Evolutionary conservation across 495 filamentous ascomycete species (phyloP).

Genomic region (Podospora australis): DNA sequence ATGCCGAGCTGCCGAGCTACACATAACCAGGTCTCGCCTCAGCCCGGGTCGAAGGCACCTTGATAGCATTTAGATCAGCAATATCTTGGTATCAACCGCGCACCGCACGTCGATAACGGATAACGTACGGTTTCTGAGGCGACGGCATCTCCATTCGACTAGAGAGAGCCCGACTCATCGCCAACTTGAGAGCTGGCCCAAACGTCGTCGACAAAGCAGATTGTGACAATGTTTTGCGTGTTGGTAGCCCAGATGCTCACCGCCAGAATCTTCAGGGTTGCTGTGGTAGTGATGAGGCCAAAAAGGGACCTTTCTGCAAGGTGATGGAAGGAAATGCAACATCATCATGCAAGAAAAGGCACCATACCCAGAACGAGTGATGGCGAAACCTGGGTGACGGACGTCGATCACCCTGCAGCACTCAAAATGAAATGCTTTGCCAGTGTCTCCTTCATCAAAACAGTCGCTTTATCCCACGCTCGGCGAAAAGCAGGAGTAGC

Average conservation of each 20-base stretch:
- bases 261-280: slow-evolving; percentile 9
- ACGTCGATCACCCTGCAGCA: slow-evolving; percentile 21
- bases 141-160: no score
- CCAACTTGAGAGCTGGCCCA: neutral
- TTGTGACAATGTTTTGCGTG: neutral
- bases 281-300: neutral
- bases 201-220: neutral
- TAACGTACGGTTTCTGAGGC: no score
- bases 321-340: slow-evolving; percentile 19
- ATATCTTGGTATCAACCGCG: neutral
- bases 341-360: slow-evolving; percentile 7
- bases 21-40: neutral
- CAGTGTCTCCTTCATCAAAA: neutral
- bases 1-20: neutral
- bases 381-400: slow-evolving; percentile 17
- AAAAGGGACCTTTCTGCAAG: slow-evolving; percentile 1
- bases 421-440: slow-evolving; percentile 1
- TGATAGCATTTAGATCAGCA: neutral
- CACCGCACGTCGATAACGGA: no score
- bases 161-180: neutral
- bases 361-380: slow-evolving; percentile 4
- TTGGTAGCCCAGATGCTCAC: slow-evolving; percentile 5
- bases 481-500: neutral
- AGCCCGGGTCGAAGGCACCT: neutral
- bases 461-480: slow-evolving; percentile 5